Conservation (phyloP, 129 eudicot species). For the Artemisia tridentata region DNA sequence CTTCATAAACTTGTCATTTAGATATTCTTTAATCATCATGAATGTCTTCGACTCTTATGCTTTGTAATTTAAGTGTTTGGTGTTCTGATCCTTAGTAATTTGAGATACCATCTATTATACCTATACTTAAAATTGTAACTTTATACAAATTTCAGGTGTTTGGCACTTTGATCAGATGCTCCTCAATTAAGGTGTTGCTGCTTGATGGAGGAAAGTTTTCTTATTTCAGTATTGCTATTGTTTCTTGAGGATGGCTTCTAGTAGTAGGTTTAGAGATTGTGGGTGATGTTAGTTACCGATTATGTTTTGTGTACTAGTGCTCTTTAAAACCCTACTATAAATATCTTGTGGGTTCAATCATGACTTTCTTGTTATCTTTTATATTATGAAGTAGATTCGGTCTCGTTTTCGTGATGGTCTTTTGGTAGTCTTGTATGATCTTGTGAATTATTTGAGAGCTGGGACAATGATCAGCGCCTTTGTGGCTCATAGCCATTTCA, state of each 20-base stretch:
- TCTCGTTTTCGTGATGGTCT: neutral
- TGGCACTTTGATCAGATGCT: conserved; percentile 81
- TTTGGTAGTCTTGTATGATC: neutral
- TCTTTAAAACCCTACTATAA: conserved; percentile 4
- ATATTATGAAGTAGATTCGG: neutral
- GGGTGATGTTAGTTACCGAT: neutral
- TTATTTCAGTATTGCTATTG: neutral
- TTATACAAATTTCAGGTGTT: conserved; percentile 51
- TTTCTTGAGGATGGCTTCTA: conserved; percentile 6
- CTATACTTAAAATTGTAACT: neutral
- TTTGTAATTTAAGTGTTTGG: neutral
- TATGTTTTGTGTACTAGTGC: neutral
- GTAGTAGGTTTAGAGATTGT: conserved; percentile 14
- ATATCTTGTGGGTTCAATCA: neutral
- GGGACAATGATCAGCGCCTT: neutral
- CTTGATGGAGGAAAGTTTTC: too few relatives aligned
- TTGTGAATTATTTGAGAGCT: neutral
- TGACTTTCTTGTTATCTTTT: neutral
- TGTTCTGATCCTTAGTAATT: too few relatives aligned
- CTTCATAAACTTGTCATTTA: neutral
- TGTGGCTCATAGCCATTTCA: neutral
- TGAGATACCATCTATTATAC: conserved; percentile 5
- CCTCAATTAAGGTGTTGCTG: too few relatives aligned
- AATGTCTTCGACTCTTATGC: too few relatives aligned
- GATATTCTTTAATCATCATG: too few relatives aligned